These are phyloP conservation scores for Paramecium primaurelia DNA, from an alignment of 73 alveolate genomes.

Conservation along the genomic window DNA sequence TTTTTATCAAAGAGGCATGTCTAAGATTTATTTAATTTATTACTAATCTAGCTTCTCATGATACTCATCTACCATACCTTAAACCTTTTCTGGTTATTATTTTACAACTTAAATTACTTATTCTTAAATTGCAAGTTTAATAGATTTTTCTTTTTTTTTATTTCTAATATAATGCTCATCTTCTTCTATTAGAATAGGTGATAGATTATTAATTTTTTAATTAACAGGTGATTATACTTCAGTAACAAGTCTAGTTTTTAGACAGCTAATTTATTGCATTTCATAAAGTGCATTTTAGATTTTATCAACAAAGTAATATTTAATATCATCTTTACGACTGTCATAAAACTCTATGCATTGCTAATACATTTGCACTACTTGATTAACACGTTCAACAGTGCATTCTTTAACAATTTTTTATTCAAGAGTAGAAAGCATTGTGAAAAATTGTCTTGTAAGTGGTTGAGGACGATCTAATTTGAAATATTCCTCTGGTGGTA, in stretches of 20 bases:
- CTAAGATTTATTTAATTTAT: neutral
- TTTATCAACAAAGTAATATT: constrained; percentile 36
- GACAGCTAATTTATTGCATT: neutral
- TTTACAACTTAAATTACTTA: neutral
- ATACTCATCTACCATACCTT: constrained; percentile 5
- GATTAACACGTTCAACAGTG: neutral
- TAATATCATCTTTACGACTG: constrained; percentile 33
- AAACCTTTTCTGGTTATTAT: neutral
- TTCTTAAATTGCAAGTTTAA: neutral
- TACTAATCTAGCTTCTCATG: constrained; percentile 27
- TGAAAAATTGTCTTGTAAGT: constrained; percentile 5
- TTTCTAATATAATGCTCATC: neutral
- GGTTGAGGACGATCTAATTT: neutral
- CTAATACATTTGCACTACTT: constrained; percentile 28
- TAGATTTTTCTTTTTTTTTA: constrained; percentile 20
- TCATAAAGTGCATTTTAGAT: constrained; percentile 17
- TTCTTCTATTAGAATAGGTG: neutral
- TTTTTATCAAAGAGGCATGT: neutral
- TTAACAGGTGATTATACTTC: neutral
- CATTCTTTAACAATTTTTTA: neutral
- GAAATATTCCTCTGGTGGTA: constrained; percentile 34
- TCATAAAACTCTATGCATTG: constrained; percentile 39
- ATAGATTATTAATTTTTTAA: neutral
- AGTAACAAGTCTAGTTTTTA: neutral
- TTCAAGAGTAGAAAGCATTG: neutral